phyloP scores from a whole-genome alignment of 2,329 filamentous ascomycete genomes.

The Westerdykella sp. region DNA sequence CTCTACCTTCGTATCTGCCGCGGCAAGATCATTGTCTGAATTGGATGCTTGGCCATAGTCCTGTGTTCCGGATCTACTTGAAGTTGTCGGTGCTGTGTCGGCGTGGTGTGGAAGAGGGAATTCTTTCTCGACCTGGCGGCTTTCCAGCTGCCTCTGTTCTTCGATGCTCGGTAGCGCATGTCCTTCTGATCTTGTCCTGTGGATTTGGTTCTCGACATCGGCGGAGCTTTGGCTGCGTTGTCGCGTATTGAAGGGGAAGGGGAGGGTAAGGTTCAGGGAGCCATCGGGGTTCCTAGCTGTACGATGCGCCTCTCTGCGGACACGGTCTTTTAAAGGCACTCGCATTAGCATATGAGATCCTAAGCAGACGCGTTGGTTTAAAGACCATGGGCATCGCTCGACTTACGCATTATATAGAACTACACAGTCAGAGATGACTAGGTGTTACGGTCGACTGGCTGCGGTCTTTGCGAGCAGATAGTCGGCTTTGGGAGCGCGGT shows the following conservation, averaged over 20 bases:
- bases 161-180: constrained; percentile 17
- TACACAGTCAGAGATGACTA: no score
- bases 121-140: constrained; percentile 22
- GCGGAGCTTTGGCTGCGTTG: constrained; percentile 18
- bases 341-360: background rate
- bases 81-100: constrained; percentile 22
- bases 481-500: no score
- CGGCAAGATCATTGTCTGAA: constrained; percentile 2
- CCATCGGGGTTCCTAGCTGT: constrained; percentile 27
- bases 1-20: constrained; percentile 6
- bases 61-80: constrained; percentile 12
- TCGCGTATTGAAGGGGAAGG: no score
- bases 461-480: no score
- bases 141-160: constrained; percentile 21
- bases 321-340: constrained; percentile 2
- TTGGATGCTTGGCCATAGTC: background rate
- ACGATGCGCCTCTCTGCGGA: constrained; percentile 24
- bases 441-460: no score
- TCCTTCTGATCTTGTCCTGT: constrained; percentile 22
- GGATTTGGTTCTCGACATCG: constrained; percentile 26
- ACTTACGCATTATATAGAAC: no score
- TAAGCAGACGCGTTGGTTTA: no score
- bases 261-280: constrained; percentile 25
- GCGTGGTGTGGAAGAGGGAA: constrained; percentile 24
- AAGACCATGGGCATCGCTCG: no score